These are phyloP conservation scores for Zygotorulaspora chibaensis DNA, from an alignment of 805 yeast species.

Conservation along the genomic window DNA sequence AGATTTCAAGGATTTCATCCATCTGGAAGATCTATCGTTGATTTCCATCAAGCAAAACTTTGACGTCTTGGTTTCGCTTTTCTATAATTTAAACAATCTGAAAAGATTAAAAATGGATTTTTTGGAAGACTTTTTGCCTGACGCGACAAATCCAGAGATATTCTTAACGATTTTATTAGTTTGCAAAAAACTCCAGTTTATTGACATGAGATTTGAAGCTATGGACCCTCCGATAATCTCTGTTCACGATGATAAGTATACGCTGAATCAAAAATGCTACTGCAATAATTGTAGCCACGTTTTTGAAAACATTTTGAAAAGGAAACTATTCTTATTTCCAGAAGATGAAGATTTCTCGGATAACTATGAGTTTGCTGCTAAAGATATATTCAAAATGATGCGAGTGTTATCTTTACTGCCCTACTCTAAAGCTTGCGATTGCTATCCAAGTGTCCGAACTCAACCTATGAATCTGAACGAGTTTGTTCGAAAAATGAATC, in stretches of 20 bases:
- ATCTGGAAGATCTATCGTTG: constrained; percentile 39
- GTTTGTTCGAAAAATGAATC: constrained; percentile 30
- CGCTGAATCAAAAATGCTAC: constrained; percentile 31
- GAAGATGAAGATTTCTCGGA: constrained; percentile 28
- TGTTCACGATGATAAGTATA: constrained; percentile 25
- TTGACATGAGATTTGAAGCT: constrained; percentile 38
- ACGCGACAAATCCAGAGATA: constrained; percentile 33
- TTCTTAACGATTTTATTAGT: constrained; percentile 35
- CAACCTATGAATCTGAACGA: constrained; percentile 37
- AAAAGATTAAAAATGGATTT: constrained; percentile 41
- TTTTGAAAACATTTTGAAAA: constrained; percentile 32
- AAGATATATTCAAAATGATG: constrained; percentile 38
- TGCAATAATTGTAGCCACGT: constrained; percentile 31
- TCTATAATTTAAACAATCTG: constrained; percentile 29
- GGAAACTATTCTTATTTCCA: constrained; percentile 34
- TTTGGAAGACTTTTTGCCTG: constrained; percentile 33
- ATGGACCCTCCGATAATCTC: constrained; percentile 32
- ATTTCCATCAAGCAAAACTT: constrained; percentile 38
- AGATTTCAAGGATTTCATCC: constrained; percentile 37
- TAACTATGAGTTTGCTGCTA: constrained; percentile 30
- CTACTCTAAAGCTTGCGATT: constrained; percentile 42
- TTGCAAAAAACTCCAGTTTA: constrained; percentile 35
- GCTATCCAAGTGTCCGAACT: constrained; percentile 41
- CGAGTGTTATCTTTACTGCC: constrained; percentile 36
- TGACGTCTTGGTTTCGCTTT: constrained; percentile 33